phyloP scores from a whole-genome alignment of 805 yeast species.

The Metschnikowia matae region DNA sequence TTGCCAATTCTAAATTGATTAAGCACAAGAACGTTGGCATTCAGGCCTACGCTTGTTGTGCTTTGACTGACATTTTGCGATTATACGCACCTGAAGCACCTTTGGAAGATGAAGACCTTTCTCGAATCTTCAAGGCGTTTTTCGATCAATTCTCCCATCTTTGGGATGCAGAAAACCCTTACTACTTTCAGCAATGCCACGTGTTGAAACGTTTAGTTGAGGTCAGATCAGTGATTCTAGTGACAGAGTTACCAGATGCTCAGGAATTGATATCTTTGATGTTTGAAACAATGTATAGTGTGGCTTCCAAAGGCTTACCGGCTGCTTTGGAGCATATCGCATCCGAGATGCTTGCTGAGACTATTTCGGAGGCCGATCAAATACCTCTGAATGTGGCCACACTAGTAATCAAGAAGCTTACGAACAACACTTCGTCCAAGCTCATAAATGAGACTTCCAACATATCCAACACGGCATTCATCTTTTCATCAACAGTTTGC shows the following conservation, averaged over 20 bases:
- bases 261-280: slow-evolving; percentile 49
- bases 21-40: slow-evolving; percentile 64
- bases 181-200: slow-evolving; percentile 59
- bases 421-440: slow-evolving; percentile 21
- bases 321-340: slow-evolving; percentile 56
- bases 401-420: slow-evolving; percentile 56
- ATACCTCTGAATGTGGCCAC: slow-evolving; percentile 60
- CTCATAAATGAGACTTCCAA: slow-evolving; percentile 26
- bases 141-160: slow-evolving; percentile 58
- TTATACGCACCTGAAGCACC: slow-evolving; percentile 91
- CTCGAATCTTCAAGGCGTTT: slow-evolving; percentile 63
- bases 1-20: slow-evolving; percentile 56
- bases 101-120: slow-evolving; percentile 57
- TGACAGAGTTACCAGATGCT: slow-evolving; percentile 69
- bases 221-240: slow-evolving; percentile 66
- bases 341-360: slow-evolving; percentile 68
- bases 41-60: slow-evolving; percentile 65
- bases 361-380: slow-evolving; percentile 64
- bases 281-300: slow-evolving; percentile 60
- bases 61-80: slow-evolving; percentile 70
- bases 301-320: slow-evolving; percentile 44
- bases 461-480: slow-evolving; percentile 55
- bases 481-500: slow-evolving; percentile 63
- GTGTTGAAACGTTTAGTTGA: slow-evolving; percentile 67
- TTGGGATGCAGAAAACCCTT: slow-evolving; percentile 52